A percentile compares a stretch with the other conserved stretches of the same genome.
Evolutionary conservation across 106 monocot genomes (phyloP).

Genomic region (Apostasia ramifera): DNA sequence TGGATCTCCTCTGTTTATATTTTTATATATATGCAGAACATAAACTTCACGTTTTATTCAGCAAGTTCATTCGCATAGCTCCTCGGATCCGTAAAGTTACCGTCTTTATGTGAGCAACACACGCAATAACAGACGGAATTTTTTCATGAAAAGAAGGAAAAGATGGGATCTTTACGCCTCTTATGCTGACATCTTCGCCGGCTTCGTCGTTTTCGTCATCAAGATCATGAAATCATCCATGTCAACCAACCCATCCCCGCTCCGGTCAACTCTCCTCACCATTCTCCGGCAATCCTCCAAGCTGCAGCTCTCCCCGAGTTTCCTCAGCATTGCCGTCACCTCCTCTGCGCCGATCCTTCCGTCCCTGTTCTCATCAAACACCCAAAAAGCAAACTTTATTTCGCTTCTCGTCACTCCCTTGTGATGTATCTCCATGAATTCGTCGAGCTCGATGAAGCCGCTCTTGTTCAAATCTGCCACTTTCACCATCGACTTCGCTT

Average conservation of each 20-base stretch:
- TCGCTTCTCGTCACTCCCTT: slow-evolving; percentile 43
- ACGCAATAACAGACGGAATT: too few relatives aligned
- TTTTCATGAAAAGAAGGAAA: too few relatives aligned
- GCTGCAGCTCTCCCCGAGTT: slow-evolving; percentile 32
- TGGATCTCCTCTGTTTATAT: too few relatives aligned
- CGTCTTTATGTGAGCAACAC: too few relatives aligned
- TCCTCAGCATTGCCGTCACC: slow-evolving; percentile 26
- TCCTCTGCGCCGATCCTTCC: slow-evolving; percentile 65
- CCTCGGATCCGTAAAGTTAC: too few relatives aligned
- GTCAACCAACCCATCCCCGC: slow-evolving; percentile 36
- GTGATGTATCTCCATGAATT: slow-evolving; percentile 79
- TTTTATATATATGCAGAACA: too few relatives aligned
- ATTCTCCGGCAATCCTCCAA: slow-evolving; percentile 56
- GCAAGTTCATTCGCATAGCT: too few relatives aligned
- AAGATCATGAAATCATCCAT: slow-evolving; percentile 84
- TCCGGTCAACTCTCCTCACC: slow-evolving; percentile 38
- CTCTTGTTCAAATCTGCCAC: slow-evolving; percentile 31
- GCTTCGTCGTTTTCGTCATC: slow-evolving; percentile 73
- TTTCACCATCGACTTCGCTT: slow-evolving; percentile 34
- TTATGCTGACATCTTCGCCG: too few relatives aligned
- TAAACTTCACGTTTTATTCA: too few relatives aligned
- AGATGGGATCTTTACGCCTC: too few relatives aligned
- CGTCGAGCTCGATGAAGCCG: slow-evolving; percentile 37
- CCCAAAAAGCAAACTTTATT: slow-evolving; percentile 50
- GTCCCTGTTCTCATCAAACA: slow-evolving; percentile 69